phyloP scores from a whole-genome alignment of 352 stramenopile species.

The Achlya hypogyna region DNA sequence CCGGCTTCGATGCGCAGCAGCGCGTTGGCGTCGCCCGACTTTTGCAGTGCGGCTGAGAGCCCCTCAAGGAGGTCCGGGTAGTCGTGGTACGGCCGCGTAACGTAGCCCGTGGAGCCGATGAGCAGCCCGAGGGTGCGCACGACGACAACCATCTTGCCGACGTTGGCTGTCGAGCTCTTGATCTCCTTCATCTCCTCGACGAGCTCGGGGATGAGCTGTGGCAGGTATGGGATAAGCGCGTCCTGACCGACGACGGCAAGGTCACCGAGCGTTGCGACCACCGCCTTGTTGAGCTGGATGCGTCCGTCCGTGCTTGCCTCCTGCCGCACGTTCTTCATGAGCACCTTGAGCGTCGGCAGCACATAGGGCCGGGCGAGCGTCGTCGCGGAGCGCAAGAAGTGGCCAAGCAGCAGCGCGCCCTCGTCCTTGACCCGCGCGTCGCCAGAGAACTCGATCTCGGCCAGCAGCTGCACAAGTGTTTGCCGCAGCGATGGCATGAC shows the following conservation, averaged over 20 bases:
- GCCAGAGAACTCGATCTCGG: conserved; percentile 77
- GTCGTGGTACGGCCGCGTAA: conserved; percentile 76
- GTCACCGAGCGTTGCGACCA: conserved; percentile 72
- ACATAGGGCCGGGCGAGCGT: conserved; percentile 78
- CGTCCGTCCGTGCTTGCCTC: conserved; percentile 45
- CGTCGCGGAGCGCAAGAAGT: conserved; percentile 62
- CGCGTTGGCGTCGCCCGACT: conserved; percentile 70
- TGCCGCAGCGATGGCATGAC: conserved; percentile 75
- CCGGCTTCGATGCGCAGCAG: conserved; percentile 69
- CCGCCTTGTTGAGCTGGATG: conserved; percentile 74
- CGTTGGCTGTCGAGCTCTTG: conserved; percentile 46
- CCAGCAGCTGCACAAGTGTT: conserved; percentile 77
- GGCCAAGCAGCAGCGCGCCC: conserved; percentile 70
- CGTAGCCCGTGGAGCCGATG: conserved; percentile 74
- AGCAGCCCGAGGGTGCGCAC: conserved; percentile 80
- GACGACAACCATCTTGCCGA: conserved; percentile 74
- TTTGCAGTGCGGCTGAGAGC: conserved; percentile 65
- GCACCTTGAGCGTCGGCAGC: conserved; percentile 67
- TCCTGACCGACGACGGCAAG: conserved; percentile 69
- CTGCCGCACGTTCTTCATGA: conserved; percentile 84
- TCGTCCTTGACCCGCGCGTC: conserved; percentile 77
- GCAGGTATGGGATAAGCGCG: conserved; percentile 70
- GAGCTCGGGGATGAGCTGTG: conserved; percentile 77
- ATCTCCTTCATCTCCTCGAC: conserved; percentile 76
- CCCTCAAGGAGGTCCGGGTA: conserved; percentile 77